These are phyloP conservation scores for Rhodomyrtus tomentosa DNA, from an alignment of 345 rosid species.

Conservation along the genomic window DNA sequence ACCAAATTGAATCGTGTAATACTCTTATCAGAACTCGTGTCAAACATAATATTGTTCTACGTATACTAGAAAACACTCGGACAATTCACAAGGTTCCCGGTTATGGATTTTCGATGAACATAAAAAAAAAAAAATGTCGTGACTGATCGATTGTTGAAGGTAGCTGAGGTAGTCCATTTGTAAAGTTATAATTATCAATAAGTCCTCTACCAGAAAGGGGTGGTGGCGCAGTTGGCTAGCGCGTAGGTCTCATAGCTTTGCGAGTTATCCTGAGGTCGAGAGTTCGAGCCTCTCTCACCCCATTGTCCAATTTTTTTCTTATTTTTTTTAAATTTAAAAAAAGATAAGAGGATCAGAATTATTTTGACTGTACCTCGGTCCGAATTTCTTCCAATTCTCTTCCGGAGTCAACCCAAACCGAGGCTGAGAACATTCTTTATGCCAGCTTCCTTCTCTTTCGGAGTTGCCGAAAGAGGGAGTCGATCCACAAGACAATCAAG, in stretches of 20 bases:
- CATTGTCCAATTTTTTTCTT: background rate
- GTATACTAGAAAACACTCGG: background rate
- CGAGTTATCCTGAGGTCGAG: slow-evolving; percentile 36
- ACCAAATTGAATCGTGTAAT: background rate
- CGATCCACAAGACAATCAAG: background rate
- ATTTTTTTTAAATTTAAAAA: too few relatives aligned
- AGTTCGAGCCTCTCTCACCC: slow-evolving; percentile 44
- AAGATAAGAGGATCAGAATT: background rate
- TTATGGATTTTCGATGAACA: background rate
- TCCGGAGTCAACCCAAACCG: background rate
- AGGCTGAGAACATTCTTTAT: background rate
- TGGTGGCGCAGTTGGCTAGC: slow-evolving; percentile 55
- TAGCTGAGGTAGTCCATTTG: background rate
- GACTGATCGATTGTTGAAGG: background rate
- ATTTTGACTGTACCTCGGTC: background rate
- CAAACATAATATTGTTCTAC: background rate
- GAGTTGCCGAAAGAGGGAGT: background rate
- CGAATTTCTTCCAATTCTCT: background rate
- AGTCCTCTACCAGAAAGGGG: too few relatives aligned
- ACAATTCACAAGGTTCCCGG: background rate
- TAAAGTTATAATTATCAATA: too few relatives aligned
- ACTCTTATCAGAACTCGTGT: background rate
- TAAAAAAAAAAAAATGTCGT: background rate
- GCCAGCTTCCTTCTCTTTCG: background rate
- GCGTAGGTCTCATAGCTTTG: slow-evolving; percentile 30